Conservation (phyloP, 371 early-diverging fungal genomes). For the Capniomyces stellatus region DNA sequence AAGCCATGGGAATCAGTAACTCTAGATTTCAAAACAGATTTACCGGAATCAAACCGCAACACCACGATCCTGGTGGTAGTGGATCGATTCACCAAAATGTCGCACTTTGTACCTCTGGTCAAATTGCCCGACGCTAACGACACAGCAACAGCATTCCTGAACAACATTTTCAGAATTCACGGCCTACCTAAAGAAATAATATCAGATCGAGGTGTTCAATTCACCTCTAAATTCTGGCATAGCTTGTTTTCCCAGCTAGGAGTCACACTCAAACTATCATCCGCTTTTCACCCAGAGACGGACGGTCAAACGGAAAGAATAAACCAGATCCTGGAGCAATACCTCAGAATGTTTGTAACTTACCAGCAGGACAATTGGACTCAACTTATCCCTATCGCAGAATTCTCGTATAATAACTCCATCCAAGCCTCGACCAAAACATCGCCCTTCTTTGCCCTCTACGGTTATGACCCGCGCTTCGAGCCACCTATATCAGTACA, state of each 20-base stretch:
- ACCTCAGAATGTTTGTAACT: not conserved
- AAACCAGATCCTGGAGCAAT: slow-evolving; percentile 5
- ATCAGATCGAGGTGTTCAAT: slow-evolving; percentile 3
- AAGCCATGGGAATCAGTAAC: slow-evolving; percentile 25
- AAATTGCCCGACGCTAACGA: slow-evolving; percentile 9
- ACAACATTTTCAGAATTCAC: not conserved
- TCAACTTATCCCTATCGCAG: not conserved
- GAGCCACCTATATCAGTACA: not conserved
- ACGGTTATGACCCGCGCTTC: slow-evolving; percentile 3
- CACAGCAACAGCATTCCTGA: not conserved
- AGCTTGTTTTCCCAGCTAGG: not conserved
- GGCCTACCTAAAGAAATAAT: slow-evolving; percentile 4
- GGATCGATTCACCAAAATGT: slow-evolving; percentile 27
- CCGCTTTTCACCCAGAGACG: slow-evolving; percentile 4
- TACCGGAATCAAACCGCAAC: slow-evolving; percentile 18
- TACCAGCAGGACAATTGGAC: slow-evolving; percentile 2
- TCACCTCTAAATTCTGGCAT: slow-evolving; percentile 1
- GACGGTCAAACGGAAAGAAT: slow-evolving; percentile 4
- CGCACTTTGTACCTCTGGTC: slow-evolving; percentile 24
- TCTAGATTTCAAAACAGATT: slow-evolving; percentile 29
- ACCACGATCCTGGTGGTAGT: slow-evolving; percentile 29
- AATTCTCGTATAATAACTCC: slow-evolving; percentile 1
- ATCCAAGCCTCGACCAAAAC: not conserved
- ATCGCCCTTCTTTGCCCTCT: slow-evolving; percentile 3
- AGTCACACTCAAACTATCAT: slow-evolving; percentile 1